Percentiles rank a stretch among this genome's conserved stretches.
phyloP scores from a whole-genome alignment of 345 rosid species.

The Gossypium raimondii region DNA sequence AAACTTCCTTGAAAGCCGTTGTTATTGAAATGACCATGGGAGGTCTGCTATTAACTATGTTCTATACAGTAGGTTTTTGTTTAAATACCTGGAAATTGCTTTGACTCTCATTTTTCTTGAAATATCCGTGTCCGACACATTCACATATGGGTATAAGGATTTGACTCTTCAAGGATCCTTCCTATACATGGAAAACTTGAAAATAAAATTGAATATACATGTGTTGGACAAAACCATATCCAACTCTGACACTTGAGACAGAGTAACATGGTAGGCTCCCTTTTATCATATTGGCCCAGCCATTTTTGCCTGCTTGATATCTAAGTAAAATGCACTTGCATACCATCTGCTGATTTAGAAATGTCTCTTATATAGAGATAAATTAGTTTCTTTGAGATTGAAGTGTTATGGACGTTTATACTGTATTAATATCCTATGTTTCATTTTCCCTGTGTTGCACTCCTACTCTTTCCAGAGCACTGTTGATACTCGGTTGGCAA shows the following conservation, averaged over 20 bases:
- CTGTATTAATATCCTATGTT: not conserved
- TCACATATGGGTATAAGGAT: not conserved
- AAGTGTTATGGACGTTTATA: not conserved
- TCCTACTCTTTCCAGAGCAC: constrained; percentile 13
- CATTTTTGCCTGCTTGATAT: not conserved
- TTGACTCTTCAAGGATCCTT: not conserved
- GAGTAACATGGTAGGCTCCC: not conserved
- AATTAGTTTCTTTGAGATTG: not conserved
- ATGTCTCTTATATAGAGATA: not conserved
- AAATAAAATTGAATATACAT: not conserved
- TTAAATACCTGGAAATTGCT: not conserved
- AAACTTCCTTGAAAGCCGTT: not conserved
- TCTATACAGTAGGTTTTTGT: not conserved
- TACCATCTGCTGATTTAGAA: not conserved
- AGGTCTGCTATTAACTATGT: not conserved
- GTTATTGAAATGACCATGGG: not conserved
- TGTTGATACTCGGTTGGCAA: not conserved
- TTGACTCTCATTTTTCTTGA: not conserved
- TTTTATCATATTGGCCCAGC: not conserved
- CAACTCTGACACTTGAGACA: not conserved
- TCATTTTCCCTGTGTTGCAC: not conserved
- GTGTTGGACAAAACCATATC: not conserved
- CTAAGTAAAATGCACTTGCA: constrained; percentile 1
- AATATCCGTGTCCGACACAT: not conserved
- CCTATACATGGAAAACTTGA: not conserved